A percentile compares a stretch with the other conserved stretches of the same genome.
These are phyloP conservation scores for Penicillium verhagenii DNA, from an alignment of 495 filamentous ascomycete species.

Conservation along the genomic window DNA sequence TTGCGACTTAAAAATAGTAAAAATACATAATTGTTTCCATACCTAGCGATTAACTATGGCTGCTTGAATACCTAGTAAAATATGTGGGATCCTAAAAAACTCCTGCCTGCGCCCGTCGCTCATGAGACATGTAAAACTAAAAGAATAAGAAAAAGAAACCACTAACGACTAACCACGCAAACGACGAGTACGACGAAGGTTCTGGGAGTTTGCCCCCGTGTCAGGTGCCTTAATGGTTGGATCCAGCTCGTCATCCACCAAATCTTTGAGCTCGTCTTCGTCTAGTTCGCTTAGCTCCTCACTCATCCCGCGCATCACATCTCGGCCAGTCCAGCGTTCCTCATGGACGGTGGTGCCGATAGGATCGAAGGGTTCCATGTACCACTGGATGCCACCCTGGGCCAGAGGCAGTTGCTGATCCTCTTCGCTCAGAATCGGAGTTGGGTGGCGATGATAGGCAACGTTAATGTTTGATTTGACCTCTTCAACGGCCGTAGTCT, in stretches of 20 bases:
- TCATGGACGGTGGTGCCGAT: constrained; percentile 73
- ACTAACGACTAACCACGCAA: constrained; percentile 39
- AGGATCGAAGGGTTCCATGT: constrained; percentile 77
- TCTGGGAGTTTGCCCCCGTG: constrained; percentile 14
- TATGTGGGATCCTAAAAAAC: too few species aligned
- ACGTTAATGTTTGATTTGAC: constrained; percentile 9
- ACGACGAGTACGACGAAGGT: constrained; percentile 41
- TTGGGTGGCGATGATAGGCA: constrained; percentile 23
- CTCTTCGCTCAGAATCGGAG: constrained; percentile 32
- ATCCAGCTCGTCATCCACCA: constrained; percentile 48
- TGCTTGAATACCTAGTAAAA: not conserved
- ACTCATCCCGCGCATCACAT: constrained; percentile 73
- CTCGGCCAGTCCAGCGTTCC: constrained; percentile 74
- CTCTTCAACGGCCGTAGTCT: constrained; percentile 13
- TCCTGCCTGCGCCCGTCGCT: constrained; percentile 17
- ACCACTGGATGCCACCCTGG: constrained; percentile 83
- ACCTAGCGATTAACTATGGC: constrained; percentile 1
- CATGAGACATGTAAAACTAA: not conserved
- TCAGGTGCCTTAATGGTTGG: constrained; percentile 12
- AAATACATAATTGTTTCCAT: not conserved
- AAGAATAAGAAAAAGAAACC: constrained; percentile 10
- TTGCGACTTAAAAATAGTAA: not conserved
- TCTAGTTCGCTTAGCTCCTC: constrained; percentile 88
- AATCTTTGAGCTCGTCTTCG: constrained; percentile 75
- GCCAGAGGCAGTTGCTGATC: constrained; percentile 57